Percentiles rank a stretch among this genome's conserved stretches.
phyloP scores from a whole-genome alignment of 306 rosid species.

The Lathyrus aphaca region DNA sequence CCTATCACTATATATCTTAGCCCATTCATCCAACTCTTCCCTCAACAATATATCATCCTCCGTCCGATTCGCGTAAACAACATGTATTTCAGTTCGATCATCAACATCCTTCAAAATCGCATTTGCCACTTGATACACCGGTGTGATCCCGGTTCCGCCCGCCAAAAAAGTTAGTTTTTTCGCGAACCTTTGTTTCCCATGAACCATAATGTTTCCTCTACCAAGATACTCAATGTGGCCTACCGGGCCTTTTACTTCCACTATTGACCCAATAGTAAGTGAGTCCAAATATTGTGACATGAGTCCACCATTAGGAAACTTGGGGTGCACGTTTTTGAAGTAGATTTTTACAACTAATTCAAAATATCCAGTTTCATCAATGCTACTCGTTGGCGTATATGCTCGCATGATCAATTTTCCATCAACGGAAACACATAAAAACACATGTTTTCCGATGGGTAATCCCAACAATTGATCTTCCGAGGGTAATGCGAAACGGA shows the following conservation, averaged over 20 bases:
- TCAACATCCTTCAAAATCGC: constrained; percentile 73
- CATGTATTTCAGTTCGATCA: constrained; percentile 72
- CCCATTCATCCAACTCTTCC: constrained; percentile 75
- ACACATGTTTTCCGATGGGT: constrained; percentile 82
- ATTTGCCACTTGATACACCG: constrained; percentile 74
- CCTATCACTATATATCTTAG: constrained; percentile 42
- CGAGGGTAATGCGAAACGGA: constrained; percentile 62
- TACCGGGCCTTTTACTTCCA: constrained; percentile 81
- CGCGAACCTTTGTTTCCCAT: constrained; percentile 57
- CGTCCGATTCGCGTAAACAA: constrained; percentile 79
- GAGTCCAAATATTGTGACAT: constrained; percentile 79
- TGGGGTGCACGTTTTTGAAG: constrained; percentile 70
- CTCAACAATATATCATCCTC: constrained; percentile 78
- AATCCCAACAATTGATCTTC: constrained; percentile 68
- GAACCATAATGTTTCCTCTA: constrained; percentile 62
- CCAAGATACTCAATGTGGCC: constrained; percentile 88
- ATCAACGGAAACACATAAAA: constrained; percentile 59
- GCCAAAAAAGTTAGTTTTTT: constrained; percentile 72
- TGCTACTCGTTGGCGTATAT: constrained; percentile 70
- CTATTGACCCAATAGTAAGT: constrained; percentile 43
- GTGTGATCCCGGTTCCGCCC: constrained; percentile 93
- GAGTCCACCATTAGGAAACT: constrained; percentile 77
- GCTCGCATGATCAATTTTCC: constrained; percentile 84
- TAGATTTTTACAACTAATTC: constrained; percentile 76
- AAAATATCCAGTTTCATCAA: constrained; percentile 65